Evolutionary conservation across 2,329 filamentous ascomycete genomes (phyloP), one percentile per base, ranked within the genome.

Genomic region (Pseudogymnoascus sp.): DNA sequence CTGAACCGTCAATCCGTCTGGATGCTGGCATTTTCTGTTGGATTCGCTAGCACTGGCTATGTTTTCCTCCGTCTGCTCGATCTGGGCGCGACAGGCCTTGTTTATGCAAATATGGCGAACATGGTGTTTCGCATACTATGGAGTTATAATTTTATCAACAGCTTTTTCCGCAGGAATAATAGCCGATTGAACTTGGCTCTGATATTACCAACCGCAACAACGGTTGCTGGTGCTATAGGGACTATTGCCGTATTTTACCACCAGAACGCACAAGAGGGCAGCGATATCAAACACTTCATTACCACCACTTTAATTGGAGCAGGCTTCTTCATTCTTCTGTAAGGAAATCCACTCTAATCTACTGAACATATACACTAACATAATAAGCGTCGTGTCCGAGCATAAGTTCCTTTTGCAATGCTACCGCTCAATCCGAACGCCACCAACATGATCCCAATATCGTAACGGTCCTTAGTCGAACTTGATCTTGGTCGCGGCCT

Each of bases 401-500:
- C 78, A 80, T 63, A 71, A 69, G 40, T 84, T 84, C 67, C 74
- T 87, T 60, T 69, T 78, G 52, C 75, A 80, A 67, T 80, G 78
- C 72, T 79, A 81, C 65, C 74, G 73, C 62, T 77, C 77, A 61
- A 69, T 63, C 64, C 66, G 62, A 27, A 62, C 61, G 52, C 60
- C 40, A 21, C 60, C 60, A 40, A 21, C 37, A 58, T 61, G 27
- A 55, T 60, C n/a, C 37, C 59, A 36, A 62, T 62, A 15, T 59
- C 62, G 52, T 75, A 79, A 61, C 59, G 31, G 21, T 29, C 27
- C 18, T 64, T 74, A 83, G 71, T 96, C 91, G 78, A 97, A 97
- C 55, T 86, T 92, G 73, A 97, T 96, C 81, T 96, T 97, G 62
- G 88, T 94, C 29, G 90, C 87, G 75, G 89, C 87, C 77, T 93